Base-by-base conservation (phyloP, 352 stramenopile species). In the Pilasporangium apinafurcum region DNA sequence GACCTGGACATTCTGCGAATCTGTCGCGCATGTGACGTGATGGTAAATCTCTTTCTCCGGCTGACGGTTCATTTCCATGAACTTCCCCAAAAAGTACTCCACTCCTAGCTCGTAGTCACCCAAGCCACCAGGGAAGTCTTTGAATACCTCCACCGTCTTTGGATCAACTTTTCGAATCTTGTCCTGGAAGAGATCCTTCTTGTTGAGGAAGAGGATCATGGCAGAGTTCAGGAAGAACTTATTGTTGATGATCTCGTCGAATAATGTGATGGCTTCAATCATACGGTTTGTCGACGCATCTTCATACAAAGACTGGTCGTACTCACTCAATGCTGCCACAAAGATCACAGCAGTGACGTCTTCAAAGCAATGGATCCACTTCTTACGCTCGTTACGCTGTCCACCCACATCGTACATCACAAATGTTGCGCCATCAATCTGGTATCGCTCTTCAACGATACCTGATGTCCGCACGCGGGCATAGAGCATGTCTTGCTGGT, bases 361-460 rank as follows among this genome's bases (percentile, higher is more conserved):
- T 58, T 98, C 95, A 53, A 98, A 98, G 56, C 88, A 97, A 63
- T 98, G 91, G 65, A 98, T 97, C 93, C 95, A 98, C 69, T 98
- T 98, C 57, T 97, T 96, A 17, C 95, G 67, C 68, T 98, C 95
- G 61, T 98, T 98, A 39, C 95, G 77, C 67, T 98, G 95, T 7
- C 95, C 95, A 35, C 95, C 95, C 18, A 98, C 93, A 60, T 98
- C 94, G 64, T 97, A 97, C 86, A 98, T 97, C 57, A 97, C 90
- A 56, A 97, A 97, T n/a, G 96, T 91, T 20, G 93, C 93, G 31
- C 85, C 87, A 54, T 97, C 91, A 52, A 98, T 97, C 42, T 95
- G 76, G 63, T 97, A 98, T 51, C 86, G 80, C 56, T 98, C 92
- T 50, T 96, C 96, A 30, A 98, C 92, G 31, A 98, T 98, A 37